phyloP scores from a whole-genome alignment of 2,329 filamentous ascomycete genomes.

The Sordariomycetes sp. region DNA sequence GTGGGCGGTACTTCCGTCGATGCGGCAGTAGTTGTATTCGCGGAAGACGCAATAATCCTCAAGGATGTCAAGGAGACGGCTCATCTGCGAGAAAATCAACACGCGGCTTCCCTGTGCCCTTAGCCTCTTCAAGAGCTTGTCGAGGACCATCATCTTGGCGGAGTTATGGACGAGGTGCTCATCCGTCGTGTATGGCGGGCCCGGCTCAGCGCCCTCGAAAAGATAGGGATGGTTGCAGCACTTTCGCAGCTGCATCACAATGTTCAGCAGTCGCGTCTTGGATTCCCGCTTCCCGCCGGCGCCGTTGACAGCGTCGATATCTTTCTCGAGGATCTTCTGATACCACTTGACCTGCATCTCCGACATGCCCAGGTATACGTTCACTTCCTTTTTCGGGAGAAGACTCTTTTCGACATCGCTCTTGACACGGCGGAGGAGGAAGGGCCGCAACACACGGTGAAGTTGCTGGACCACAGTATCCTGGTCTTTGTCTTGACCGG shows the following conservation, averaged over 20 bases:
- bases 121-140: conserved; percentile 79
- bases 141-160: conserved; percentile 94
- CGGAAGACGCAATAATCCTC: conserved; percentile 98
- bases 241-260: conserved; percentile 98
- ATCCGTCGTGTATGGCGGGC: conserved; percentile 94
- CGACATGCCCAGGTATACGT: conserved; percentile 95
- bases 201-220: conserved; percentile 94
- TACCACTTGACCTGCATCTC: conserved; percentile 99
- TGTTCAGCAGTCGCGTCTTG: conserved; percentile 93
- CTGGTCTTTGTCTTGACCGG: conserved; percentile 77
- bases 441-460: conserved; percentile 84
- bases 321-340: conserved; percentile 96
- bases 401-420: conserved; percentile 96
- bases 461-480: conserved; percentile 94
- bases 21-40: conserved; percentile 90
- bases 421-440: conserved; percentile 92
- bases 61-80: conserved; percentile 87
- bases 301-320: conserved; percentile 97
- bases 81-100: conserved; percentile 99
- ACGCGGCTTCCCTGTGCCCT: conserved; percentile 82
- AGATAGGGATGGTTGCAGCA: conserved; percentile 98
- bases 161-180: conserved; percentile 90
- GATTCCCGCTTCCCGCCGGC: conserved; percentile 94
- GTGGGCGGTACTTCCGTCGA: conserved; percentile 92
- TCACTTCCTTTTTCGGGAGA: conserved; percentile 93